A percentile compares a stretch with the other conserved stretches of the same genome.
phyloP scores from a whole-genome alignment of 345 rosid species.

The Heritiera fomes region DNA sequence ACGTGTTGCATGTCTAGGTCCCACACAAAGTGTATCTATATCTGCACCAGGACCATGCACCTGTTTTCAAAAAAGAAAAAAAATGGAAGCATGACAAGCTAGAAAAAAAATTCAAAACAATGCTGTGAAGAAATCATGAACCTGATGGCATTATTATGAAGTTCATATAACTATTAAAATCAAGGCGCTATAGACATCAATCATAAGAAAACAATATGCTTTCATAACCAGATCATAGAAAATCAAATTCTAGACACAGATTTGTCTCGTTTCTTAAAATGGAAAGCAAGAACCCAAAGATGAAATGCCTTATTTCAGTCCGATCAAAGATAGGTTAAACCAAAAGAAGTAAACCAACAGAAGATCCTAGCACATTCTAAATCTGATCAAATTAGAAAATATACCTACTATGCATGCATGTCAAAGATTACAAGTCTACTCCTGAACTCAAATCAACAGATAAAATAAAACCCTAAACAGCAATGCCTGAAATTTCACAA shows the following conservation, averaged over 20 bases:
- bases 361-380: neutral
- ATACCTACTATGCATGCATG: neutral
- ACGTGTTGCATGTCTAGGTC: slow-evolving; percentile 91
- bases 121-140: neutral
- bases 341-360: neutral
- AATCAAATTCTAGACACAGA: neutral
- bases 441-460: neutral
- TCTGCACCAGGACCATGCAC: slow-evolving; percentile 99
- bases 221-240: neutral
- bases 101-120: neutral
- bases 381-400: slow-evolving; percentile 5
- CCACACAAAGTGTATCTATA: slow-evolving; percentile 94
- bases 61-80: slow-evolving; percentile 38
- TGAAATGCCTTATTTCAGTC: neutral
- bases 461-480: neutral
- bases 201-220: neutral
- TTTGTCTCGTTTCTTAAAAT: neutral
- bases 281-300: neutral
- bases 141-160: neutral
- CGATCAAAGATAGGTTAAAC: neutral
- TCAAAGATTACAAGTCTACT: neutral
- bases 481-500: neutral
- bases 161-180: neutral
- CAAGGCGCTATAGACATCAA: neutral
- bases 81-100: slow-evolving; percentile 5